Evolutionary conservation across 495 filamentous ascomycete species (phyloP), one percentile per base, ranked within the genome.

Genomic region (Delitschia confertaspora): DNA sequence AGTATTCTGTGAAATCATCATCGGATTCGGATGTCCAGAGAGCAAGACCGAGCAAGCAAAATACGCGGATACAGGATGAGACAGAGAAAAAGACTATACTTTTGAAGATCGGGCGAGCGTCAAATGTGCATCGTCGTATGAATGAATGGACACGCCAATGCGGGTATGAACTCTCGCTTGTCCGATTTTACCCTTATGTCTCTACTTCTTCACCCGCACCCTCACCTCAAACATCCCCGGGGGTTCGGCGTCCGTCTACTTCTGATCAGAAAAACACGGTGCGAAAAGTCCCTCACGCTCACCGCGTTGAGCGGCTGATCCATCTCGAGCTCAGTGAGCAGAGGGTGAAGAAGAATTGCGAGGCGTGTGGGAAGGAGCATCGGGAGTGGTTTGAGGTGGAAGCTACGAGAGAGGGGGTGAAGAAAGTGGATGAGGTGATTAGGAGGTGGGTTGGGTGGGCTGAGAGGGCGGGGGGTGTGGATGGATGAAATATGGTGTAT

Each of bases 381-480:
- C 69, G 78, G 26, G 91, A 99, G 62, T 99, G 91, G 91, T 96
- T 99, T 62, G 88, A 91, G 62, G 76, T 96, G 5, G 76, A 84
- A 38, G 87, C 85, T 2, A 75, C 65, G 13, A 74, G 79, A 53
- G 69, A 80, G 8, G 83, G 80, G 0, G 65, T 96, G 8, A 73
- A 67, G 42, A 72, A 63, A 18, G 82, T 96, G 4, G 88, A 99
- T 69, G 86, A 84, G 42, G 75, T 86, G 36, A 76, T 96, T 18
- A 75, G 79, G 56, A 67, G 87, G 47, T 96, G 93, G 91, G 79
- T 88, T 33, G 71, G 72, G 4, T 96, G 88, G 85, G 83, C 66
- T 3, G 77, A 82, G 60, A 67, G 53, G 17, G 40, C 51, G 53
- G 53, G 18, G 33, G 22, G 10, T 3, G 14, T 16, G 4, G 18